These are phyloP conservation scores for Russula olivacea DNA, from an alignment of 768 basidiomycete genomes.

Conservation along the genomic window DNA sequence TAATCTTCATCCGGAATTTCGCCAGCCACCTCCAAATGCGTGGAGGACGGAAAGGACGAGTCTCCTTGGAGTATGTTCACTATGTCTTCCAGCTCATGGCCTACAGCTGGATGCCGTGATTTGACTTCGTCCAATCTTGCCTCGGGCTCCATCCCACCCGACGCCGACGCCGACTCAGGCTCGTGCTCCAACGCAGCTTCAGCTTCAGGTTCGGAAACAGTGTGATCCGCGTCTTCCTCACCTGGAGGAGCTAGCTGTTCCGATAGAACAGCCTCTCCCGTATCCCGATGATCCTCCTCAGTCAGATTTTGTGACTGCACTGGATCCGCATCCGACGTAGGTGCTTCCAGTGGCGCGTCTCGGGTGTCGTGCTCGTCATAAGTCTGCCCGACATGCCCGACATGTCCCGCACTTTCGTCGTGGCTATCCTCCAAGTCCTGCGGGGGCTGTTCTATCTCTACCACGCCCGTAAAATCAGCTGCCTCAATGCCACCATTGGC, in stretches of 20 bases:
- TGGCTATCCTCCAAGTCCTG: constrained; percentile 19
- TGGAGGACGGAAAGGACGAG: constrained; percentile 26
- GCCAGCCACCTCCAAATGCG: constrained; percentile 30
- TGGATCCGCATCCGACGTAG: background rate
- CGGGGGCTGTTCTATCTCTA: constrained; percentile 27
- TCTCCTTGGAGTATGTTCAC: constrained; percentile 56
- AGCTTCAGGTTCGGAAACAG: constrained; percentile 10
- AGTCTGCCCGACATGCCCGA: constrained; percentile 3
- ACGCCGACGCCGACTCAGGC: constrained; percentile 19
- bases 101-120: constrained; percentile 22
- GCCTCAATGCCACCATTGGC: background rate
- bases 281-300: constrained; percentile 8
- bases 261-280: constrained; percentile 6
- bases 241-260: constrained; percentile 12
- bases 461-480: background rate
- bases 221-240: constrained; percentile 16
- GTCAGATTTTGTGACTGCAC: background rate
- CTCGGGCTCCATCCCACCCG: constrained; percentile 22
- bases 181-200: constrained; percentile 18
- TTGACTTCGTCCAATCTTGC: constrained; percentile 27
- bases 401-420: constrained; percentile 11
- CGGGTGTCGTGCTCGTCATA: constrained; percentile 24
- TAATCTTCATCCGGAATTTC: constrained; percentile 53
- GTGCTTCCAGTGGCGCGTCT: constrained; percentile 16
- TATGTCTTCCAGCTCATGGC: constrained; percentile 54